Percentiles rank a stretch among this genome's conserved stretches.
These are phyloP conservation scores for Wickerhamomyces bovis DNA, from an alignment of 805 yeast species.

Conservation along the genomic window DNA sequence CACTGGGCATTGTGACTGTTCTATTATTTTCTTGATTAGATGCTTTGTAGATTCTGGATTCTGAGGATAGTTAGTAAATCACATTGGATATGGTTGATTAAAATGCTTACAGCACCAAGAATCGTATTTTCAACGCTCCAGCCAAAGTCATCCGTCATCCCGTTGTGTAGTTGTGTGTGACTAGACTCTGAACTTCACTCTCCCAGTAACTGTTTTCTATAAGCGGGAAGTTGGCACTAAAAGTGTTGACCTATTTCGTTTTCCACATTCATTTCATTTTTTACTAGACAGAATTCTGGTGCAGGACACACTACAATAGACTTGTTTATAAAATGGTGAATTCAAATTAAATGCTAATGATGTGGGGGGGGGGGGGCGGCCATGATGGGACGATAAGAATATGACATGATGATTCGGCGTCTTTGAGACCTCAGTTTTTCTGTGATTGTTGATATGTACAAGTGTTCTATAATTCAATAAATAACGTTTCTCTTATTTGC, in stretches of 20 bases:
- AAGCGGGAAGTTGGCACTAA: background rate
- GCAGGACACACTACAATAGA: background rate
- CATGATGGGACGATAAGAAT: background rate
- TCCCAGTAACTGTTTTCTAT: background rate
- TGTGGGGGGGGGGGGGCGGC: background rate
- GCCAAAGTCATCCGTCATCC: background rate
- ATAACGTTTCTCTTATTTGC: background rate
- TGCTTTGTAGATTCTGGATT: conserved; percentile 8
- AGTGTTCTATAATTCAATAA: background rate
- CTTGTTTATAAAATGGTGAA: background rate
- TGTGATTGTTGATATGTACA: background rate
- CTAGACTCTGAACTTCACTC: background rate
- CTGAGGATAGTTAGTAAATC: conserved; percentile 7
- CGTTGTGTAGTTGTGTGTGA: too few species aligned
- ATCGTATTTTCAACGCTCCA: conserved; percentile 12
- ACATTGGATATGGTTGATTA: background rate
- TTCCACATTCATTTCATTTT: background rate
- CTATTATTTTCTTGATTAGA: conserved; percentile 20
- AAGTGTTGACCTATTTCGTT: background rate
- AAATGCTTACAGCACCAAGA: conserved; percentile 12
- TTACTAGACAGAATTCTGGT: background rate
- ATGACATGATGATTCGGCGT: background rate
- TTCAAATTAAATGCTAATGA: background rate
- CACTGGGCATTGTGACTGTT: conserved; percentile 44
- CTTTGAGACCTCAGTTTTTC: background rate